Evolutionary conservation across 1,284 basidiomycete species (phyloP).

Genomic region (Amylostereum chailletii): DNA sequence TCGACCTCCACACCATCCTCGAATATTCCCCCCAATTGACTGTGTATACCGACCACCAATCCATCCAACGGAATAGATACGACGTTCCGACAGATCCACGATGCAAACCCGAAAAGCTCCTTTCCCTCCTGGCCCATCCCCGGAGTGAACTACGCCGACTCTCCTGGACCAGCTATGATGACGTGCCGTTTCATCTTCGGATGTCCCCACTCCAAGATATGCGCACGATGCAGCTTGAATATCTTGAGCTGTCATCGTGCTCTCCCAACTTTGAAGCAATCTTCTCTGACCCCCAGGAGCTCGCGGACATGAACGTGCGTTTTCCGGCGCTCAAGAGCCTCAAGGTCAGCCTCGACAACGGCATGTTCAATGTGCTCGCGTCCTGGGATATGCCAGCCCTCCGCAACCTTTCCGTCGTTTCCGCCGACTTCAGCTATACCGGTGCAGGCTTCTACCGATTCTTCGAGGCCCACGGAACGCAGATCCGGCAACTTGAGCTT

Average conservation of each 20-base stretch:
- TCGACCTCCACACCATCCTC: conserved; percentile 56
- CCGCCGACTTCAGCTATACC: conserved; percentile 60
- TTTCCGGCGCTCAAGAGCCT: conserved; percentile 55
- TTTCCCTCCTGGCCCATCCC: conserved; percentile 48
- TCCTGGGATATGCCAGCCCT: conserved; percentile 51
- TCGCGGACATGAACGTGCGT: conserved; percentile 19
- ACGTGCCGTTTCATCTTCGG: conserved; percentile 48
- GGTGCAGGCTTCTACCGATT: conserved; percentile 53
- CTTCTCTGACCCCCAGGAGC: conserved; percentile 18
- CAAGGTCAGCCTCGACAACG: conserved; percentile 62
- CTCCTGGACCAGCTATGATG: conserved; percentile 65
- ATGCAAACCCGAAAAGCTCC: conserved; percentile 42
- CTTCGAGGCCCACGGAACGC: conserved; percentile 53
- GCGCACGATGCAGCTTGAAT: conserved; percentile 38
- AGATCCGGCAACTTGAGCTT: conserved; percentile 56
- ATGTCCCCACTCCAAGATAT: conserved; percentile 44
- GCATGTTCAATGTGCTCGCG: conserved; percentile 55
- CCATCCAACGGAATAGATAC: conserved; percentile 45
- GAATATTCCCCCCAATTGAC: conserved; percentile 50
- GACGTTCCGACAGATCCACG: conserved; percentile 34
- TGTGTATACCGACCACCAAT: conserved; percentile 54
- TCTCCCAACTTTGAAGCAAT: conserved; percentile 19
- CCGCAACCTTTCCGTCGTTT: conserved; percentile 53
- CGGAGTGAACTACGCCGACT: conserved; percentile 42
- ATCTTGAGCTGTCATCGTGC: conserved; percentile 48